Percentiles rank a stretch among this genome's conserved stretches.
These are phyloP conservation scores for Starmerella scarabaei DNA, from an alignment of 805 yeast genomes.

Conservation along the genomic window DNA sequence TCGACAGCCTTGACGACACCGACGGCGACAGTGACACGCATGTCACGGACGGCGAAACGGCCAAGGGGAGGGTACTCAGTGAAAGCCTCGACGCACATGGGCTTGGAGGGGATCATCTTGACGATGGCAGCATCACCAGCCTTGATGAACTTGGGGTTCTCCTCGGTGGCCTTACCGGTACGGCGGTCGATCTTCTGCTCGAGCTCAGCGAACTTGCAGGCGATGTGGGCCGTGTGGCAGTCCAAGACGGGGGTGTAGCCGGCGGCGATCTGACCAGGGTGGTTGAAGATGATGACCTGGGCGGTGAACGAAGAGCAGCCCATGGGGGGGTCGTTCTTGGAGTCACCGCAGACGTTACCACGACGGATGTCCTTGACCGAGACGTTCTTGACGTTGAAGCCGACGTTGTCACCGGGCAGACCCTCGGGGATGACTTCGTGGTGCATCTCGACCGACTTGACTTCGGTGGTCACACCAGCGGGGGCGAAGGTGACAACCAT, in stretches of 20 bases:
- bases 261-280: constrained; percentile 82
- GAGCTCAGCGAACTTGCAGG: constrained; percentile 73
- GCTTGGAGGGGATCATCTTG: constrained; percentile 74
- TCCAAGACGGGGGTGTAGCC: constrained; percentile 88
- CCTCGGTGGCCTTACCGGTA: constrained; percentile 84
- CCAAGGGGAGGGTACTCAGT: constrained; percentile 93
- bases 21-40: constrained; percentile 99
- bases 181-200: constrained; percentile 80
- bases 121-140: constrained; percentile 96
- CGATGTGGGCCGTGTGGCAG: constrained; percentile 89
- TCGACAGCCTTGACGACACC: constrained; percentile 96
- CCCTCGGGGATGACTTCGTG: constrained; percentile 70
- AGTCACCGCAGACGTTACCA: constrained; percentile 89
- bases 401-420: constrained; percentile 84
- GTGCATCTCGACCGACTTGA: constrained; percentile 81
- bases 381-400: constrained; percentile 83
- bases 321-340: constrained; percentile 78
- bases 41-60: constrained; percentile 98
- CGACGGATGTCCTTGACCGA: constrained; percentile 80
- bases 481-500: constrained; percentile 84
- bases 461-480: constrained; percentile 81
- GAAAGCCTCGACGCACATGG: constrained; percentile 91
- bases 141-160: constrained; percentile 83
- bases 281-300: constrained; percentile 78
- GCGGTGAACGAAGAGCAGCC: constrained; percentile 71